Percentiles rank a stretch among this genome's conserved stretches.
These are phyloP conservation scores for Cylindrotheca closterium DNA, from an alignment of 108 stramenopile genomes.

Conservation along the genomic window DNA sequence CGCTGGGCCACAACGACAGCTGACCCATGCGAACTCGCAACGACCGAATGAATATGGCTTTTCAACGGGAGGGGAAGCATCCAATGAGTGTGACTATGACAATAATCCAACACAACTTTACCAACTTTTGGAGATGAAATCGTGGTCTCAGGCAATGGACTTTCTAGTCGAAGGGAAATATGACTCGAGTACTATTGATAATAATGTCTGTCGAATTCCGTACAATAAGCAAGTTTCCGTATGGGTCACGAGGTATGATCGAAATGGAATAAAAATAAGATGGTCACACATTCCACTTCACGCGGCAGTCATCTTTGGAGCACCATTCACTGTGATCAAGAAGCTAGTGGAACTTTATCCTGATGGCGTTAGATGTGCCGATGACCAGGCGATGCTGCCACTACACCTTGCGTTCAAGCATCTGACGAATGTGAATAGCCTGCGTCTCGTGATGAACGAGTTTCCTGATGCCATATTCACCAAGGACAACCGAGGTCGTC, in stretches of 20 bases:
- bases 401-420: constrained; percentile 51
- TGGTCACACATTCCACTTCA: constrained; percentile 61
- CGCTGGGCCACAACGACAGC: no score
- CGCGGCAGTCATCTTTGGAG: constrained; percentile 48
- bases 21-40: no score
- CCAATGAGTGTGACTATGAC: constrained; percentile 76
- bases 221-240: constrained; percentile 59
- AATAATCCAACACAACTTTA: constrained; percentile 65
- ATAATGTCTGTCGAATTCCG: constrained; percentile 20
- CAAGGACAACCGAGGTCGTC: constrained; percentile 36
- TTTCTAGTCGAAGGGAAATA: constrained; percentile 41
- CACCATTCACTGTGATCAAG: constrained; percentile 36
- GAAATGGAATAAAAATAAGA: constrained; percentile 24
- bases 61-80: no score
- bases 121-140: constrained; percentile 59
- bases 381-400: constrained; percentile 56
- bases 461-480: constrained; percentile 62
- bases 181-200: no score
- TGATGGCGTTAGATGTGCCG: constrained; percentile 35
- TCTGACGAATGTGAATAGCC: constrained; percentile 30
- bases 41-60: no score
- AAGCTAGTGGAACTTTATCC: constrained; percentile 42
- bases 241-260: constrained; percentile 72
- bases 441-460: constrained; percentile 48
- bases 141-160: constrained; percentile 41